Conservation (phyloP, 2,329 filamentous ascomycete species). For the Xylariaceae sp. region DNA sequence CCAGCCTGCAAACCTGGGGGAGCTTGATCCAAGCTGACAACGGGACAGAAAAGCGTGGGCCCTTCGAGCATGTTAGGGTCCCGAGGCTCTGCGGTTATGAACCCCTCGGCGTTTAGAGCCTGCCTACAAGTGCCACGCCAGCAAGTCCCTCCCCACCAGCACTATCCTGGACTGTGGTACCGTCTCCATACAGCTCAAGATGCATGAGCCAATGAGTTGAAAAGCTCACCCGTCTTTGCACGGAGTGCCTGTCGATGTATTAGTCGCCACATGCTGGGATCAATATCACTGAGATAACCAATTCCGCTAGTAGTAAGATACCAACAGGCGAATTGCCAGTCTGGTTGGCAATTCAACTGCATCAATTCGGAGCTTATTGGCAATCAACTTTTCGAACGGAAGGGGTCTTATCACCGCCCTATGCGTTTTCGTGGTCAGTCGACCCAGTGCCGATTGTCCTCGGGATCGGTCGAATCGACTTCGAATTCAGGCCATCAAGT, state of each 20-base stretch:
- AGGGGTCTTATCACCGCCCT: conserved; percentile 1
- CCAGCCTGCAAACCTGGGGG: background rate
- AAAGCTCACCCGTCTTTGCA: conserved; percentile 5
- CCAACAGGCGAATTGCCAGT: conserved; percentile 4
- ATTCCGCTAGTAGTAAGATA: conserved; percentile 2
- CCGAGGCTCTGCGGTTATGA: conserved; percentile 14
- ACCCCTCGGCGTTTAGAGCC: conserved; percentile 5
- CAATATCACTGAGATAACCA: conserved; percentile 10
- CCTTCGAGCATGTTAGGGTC: conserved; percentile 4
- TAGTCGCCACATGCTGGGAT: conserved; percentile 11
- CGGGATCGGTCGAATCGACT: conserved; percentile 4
- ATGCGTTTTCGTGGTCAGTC: conserved; percentile 11
- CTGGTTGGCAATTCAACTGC: conserved; percentile 5
- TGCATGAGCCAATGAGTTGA: conserved; percentile 12
- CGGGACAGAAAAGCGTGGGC: conserved; percentile 1
- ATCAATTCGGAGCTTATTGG: conserved; percentile 8
- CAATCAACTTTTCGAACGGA: conserved; percentile 1
- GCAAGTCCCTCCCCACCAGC: conserved; percentile 4
- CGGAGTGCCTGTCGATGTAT: background rate
- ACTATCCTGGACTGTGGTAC: background rate
- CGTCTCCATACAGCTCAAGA: conserved; percentile 1
- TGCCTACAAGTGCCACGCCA: conserved; percentile 9
- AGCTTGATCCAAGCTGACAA: conserved; percentile 3
- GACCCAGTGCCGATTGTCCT: conserved; percentile 11
- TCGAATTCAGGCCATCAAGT: background rate